phyloP scores from a whole-genome alignment of 1,284 basidiomycete genomes.

The Sporisorium exsertum region DNA sequence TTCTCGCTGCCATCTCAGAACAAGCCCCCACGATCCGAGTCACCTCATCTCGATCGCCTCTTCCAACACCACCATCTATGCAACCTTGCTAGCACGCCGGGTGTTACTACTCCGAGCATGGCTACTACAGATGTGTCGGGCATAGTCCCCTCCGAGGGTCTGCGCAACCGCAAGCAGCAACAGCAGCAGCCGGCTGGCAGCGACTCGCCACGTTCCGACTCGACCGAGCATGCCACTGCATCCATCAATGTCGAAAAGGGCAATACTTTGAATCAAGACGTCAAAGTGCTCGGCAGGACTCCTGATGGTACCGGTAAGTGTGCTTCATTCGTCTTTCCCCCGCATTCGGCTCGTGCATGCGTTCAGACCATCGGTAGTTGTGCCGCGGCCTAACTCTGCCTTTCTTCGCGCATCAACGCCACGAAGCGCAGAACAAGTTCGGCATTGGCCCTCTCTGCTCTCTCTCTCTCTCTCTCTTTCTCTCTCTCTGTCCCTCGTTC shows the following conservation, averaged over 20 bases:
- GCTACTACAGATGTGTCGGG: conserved; percentile 10
- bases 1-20: background rate
- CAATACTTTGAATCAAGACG: conserved; percentile 5
- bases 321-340: conserved; percentile 11
- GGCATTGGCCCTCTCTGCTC: background rate
- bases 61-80: conserved; percentile 10
- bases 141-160: conserved; percentile 24
- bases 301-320: conserved; percentile 49
- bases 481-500: background rate
- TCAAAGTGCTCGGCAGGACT: conserved; percentile 47
- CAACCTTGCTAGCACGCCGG: background rate
- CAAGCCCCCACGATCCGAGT: background rate
- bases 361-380: conserved; percentile 6
- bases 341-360: conserved; percentile 21
- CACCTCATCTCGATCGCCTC: background rate
- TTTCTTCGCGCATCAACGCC: background rate
- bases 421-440: background rate
- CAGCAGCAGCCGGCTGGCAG: background rate
- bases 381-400: conserved; percentile 44
- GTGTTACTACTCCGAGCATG: conserved; percentile 17
- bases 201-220: conserved; percentile 27
- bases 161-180: conserved; percentile 37
- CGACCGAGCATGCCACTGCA: conserved; percentile 13
- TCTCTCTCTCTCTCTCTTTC: background rate
- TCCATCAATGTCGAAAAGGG: conserved; percentile 9